Conservation (phyloP, 768 basidiomycete genomes). For the Pilatotrama ljubarskyi region DNA sequence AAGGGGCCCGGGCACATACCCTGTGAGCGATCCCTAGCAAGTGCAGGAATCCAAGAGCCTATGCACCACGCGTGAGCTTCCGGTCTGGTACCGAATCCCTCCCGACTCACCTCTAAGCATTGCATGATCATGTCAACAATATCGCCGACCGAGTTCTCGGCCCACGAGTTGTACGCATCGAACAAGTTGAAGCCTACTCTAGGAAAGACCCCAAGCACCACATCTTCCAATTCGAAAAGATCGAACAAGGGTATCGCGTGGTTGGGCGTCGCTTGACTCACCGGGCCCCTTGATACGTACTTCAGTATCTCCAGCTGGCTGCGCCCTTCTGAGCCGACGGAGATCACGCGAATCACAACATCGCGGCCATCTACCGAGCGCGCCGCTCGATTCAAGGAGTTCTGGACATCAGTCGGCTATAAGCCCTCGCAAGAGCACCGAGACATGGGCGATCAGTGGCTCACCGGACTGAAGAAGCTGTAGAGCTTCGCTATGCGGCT, state of each 20-base stretch:
- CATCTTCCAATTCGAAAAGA: conserved; percentile 30
- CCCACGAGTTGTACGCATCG: conserved; percentile 25
- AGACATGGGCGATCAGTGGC: neutral
- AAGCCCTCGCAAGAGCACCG: no score
- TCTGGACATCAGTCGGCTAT: neutral
- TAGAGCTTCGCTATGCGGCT: neutral
- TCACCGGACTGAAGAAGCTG: neutral
- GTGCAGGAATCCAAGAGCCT: conserved; percentile 1
- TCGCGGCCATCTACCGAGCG: neutral
- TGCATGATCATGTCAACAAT: conserved; percentile 34
- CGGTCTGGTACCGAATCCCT: no score
- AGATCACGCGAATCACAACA: conserved; percentile 1
- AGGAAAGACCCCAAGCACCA: conserved; percentile 33
- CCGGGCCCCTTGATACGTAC: conserved; percentile 21
- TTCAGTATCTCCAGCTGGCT: conserved; percentile 25
- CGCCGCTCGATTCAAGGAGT: neutral
- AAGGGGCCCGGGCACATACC: neutral
- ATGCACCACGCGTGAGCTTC: no score
- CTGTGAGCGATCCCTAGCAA: neutral
- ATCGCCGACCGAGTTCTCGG: conserved; percentile 34
- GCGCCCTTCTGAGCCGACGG: neutral
- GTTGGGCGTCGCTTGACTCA: conserved; percentile 24
- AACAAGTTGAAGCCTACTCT: conserved; percentile 18
- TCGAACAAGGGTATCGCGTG: conserved; percentile 32
- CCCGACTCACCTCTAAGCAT: conserved; percentile 28